A percentile compares a stretch with the other conserved stretches of the same genome.
These are phyloP conservation scores for Skeletonema costatum DNA, from an alignment of 108 stramenopile genomes.

Conservation along the genomic window DNA sequence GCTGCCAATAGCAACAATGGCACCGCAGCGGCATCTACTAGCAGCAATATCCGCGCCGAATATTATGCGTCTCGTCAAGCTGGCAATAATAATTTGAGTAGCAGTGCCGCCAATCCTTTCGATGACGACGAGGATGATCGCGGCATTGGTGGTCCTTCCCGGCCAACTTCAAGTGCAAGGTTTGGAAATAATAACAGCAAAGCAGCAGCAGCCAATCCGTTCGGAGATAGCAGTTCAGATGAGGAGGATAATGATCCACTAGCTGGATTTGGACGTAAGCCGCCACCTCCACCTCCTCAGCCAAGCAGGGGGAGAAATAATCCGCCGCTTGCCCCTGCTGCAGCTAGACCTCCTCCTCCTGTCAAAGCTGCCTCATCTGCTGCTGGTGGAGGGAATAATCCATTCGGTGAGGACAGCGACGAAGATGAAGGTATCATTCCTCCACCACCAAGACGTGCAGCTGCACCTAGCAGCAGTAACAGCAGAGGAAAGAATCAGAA, in stretches of 20 bases:
- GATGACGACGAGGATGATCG: slow-evolving; percentile 26
- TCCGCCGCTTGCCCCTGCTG: neutral
- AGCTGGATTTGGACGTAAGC: slow-evolving; percentile 13
- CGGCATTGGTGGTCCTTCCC: neutral
- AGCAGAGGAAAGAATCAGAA: neutral
- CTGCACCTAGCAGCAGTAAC: neutral
- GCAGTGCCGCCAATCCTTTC: slow-evolving; percentile 15
- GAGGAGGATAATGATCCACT: slow-evolving; percentile 4
- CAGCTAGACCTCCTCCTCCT: neutral
- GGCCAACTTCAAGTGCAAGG: neutral
- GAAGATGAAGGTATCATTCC: slow-evolving; percentile 10
- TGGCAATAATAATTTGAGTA: neutral
- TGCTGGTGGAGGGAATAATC: neutral
- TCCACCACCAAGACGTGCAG: neutral
- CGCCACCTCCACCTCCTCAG: slow-evolving; percentile 9
- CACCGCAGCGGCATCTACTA: neutral
- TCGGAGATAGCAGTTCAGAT: slow-evolving; percentile 1
- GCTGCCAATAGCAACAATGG: neutral
- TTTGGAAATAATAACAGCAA: neutral
- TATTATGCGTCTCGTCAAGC: neutral
- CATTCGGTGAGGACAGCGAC: slow-evolving; percentile 17
- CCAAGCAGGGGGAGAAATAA: neutral
- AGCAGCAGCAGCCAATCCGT: neutral
- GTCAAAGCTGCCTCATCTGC: neutral
- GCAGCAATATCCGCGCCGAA: neutral